phyloP scores from a whole-genome alignment of 768 basidiomycete species.

The Russula foetens region DNA sequence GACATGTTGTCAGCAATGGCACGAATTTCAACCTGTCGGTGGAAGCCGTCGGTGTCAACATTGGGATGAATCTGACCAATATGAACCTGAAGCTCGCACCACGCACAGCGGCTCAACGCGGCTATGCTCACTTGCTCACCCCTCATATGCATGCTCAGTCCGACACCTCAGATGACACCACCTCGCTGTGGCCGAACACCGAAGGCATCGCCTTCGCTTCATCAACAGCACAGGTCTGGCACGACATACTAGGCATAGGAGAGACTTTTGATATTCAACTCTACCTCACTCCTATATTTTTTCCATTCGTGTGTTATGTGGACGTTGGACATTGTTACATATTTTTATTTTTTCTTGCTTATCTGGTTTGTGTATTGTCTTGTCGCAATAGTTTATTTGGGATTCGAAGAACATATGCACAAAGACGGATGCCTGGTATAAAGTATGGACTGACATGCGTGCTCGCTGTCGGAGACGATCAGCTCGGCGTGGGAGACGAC shows the following conservation, averaged over 20 bases:
- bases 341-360: conserved; percentile 10
- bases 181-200: conserved; percentile 25
- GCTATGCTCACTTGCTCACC: conserved; percentile 25
- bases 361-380: conserved; percentile 16
- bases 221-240: conserved; percentile 27
- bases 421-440: background rate
- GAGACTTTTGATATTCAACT: conserved; percentile 3
- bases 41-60: conserved; percentile 18
- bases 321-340: conserved; percentile 9
- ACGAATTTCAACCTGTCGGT: conserved; percentile 33
- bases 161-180: conserved; percentile 27
- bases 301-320: conserved; percentile 14
- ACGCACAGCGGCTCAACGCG: conserved; percentile 28
- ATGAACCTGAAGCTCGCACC: conserved; percentile 39
- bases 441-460: too few relatives aligned
- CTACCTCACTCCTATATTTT: conserved; percentile 12
- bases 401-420: conserved; percentile 8
- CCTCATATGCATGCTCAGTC: conserved; percentile 27
- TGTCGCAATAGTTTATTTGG: conserved; percentile 19
- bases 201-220: conserved; percentile 28
- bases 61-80: conserved; percentile 32
- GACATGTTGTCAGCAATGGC: conserved; percentile 31
- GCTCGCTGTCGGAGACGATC: too few relatives aligned
- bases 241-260: conserved; percentile 10
- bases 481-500: too few relatives aligned